Evolutionary conservation across 2,329 filamentous ascomycete genomes (phyloP).

Genomic region (Nothopassalora personata): DNA sequence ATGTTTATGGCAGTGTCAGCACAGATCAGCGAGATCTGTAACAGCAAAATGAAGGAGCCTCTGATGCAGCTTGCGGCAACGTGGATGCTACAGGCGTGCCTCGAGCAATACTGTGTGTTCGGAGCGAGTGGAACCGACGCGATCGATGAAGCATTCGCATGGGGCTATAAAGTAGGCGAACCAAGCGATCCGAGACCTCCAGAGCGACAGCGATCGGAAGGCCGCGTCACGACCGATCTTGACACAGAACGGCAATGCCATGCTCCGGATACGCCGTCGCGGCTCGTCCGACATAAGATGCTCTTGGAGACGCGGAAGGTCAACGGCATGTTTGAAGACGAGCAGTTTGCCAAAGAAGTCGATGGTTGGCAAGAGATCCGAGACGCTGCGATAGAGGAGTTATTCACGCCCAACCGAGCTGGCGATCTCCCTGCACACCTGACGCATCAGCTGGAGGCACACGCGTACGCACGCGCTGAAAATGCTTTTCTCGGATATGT

Average conservation of each 20-base stretch:
- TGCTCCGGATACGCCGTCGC: neutral
- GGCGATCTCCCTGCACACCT: constrained; percentile 27
- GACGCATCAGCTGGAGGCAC: constrained; percentile 23
- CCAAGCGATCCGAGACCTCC: constrained; percentile 9
- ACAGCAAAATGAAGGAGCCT: constrained; percentile 31
- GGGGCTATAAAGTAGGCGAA: constrained; percentile 33
- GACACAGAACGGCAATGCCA: neutral
- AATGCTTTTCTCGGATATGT: constrained; percentile 39
- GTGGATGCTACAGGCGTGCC: constrained; percentile 47
- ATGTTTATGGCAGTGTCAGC: constrained; percentile 47
- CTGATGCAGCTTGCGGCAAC: constrained; percentile 45
- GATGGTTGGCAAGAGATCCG: constrained; percentile 36
- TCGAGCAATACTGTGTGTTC: constrained; percentile 45
- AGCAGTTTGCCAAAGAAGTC: neutral
- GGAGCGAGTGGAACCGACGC: constrained; percentile 34
- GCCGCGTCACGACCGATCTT: neutral
- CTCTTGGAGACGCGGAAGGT: too few species aligned
- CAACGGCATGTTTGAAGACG: constrained; percentile 33
- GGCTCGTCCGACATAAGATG: constrained; percentile 1
- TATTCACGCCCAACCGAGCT: constrained; percentile 13
- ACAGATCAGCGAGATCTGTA: constrained; percentile 29
- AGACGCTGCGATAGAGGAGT: constrained; percentile 29
- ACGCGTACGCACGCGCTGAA: constrained; percentile 38
- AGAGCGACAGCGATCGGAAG: constrained; percentile 4
- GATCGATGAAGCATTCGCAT: constrained; percentile 43